Percentiles rank a stretch among this genome's conserved stretches.
phyloP scores from a whole-genome alignment of 352 stramenopile species.

The Pythium rishiriense region DNA sequence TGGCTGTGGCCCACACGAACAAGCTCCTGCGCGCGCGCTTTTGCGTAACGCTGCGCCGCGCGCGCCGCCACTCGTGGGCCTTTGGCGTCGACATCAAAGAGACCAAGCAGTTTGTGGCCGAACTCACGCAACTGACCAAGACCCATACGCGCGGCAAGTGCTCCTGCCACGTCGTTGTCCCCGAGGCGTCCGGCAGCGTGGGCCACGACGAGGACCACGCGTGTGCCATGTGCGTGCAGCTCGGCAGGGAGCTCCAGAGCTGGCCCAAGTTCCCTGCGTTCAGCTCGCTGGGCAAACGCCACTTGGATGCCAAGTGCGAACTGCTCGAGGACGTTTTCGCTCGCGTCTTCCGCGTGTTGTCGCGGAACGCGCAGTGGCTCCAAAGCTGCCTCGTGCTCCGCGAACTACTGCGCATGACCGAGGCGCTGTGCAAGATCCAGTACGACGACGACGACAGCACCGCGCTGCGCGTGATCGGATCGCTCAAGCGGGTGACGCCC shows the following conservation, averaged over 20 bases:
- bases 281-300: constrained; percentile 41
- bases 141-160: constrained; percentile 29
- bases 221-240: constrained; percentile 43
- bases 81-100: constrained; percentile 43
- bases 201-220: not conserved
- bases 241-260: constrained; percentile 39
- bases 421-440: constrained; percentile 49
- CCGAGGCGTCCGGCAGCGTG: too few species aligned
- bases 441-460: constrained; percentile 55
- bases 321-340: constrained; percentile 48
- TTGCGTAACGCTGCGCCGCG: constrained; percentile 50
- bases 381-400: constrained; percentile 49
- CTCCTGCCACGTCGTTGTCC: constrained; percentile 5
- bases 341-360: constrained; percentile 45
- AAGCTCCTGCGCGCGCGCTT: constrained; percentile 46
- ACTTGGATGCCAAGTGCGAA: constrained; percentile 53
- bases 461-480: constrained; percentile 42
- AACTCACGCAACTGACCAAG: constrained; percentile 40
- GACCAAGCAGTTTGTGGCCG: constrained; percentile 40
- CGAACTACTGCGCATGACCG: constrained; percentile 47
- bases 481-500: constrained; percentile 37
- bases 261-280: constrained; percentile 45
- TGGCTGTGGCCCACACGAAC: constrained; percentile 49
- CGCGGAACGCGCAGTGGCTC: constrained; percentile 40
- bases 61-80: constrained; percentile 27